phyloP scores from a whole-genome alignment of 2,329 filamentous ascomycete species.

The Ceratocystis destructans region DNA sequence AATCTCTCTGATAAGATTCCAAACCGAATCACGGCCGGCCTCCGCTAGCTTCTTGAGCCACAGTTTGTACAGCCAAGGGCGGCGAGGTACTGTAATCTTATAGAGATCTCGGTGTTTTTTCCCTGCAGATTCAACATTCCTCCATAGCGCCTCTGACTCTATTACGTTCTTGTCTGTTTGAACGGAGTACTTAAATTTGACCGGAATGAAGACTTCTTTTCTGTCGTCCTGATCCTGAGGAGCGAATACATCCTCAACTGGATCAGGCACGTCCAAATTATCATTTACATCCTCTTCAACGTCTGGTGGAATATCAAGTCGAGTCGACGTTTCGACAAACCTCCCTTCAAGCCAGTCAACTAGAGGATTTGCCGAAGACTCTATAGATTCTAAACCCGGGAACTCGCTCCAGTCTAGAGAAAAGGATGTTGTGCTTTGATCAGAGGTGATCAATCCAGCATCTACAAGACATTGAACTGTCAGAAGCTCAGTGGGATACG shows the following conservation, averaged over 20 bases:
- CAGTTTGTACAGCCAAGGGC: conserved; percentile 53
- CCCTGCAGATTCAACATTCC: conserved; percentile 19
- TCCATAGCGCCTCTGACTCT: conserved; percentile 8
- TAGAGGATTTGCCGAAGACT: neutral
- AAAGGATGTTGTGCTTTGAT: neutral
- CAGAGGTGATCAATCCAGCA: conserved; percentile 27
- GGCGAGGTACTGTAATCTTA: conserved; percentile 38
- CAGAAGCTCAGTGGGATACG: neutral
- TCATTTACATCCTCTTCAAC: neutral
- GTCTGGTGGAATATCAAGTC: neutral
- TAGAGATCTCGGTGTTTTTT: conserved; percentile 39
- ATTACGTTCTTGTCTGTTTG: conserved; percentile 1
- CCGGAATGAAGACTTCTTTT: conserved; percentile 37
- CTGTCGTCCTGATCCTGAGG: conserved; percentile 31
- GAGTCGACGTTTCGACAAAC: conserved; percentile 1
- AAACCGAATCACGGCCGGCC: conserved; percentile 34
- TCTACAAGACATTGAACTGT: conserved; percentile 31
- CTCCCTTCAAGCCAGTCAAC: conserved; percentile 8
- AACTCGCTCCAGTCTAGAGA: conserved; percentile 5
- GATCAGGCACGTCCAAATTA: conserved; percentile 10
- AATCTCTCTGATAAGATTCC: conserved; percentile 37
- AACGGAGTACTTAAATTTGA: conserved; percentile 8
- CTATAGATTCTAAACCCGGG: neutral
- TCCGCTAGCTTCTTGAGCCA: conserved; percentile 44
- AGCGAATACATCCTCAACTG: neutral